phyloP scores from a whole-genome alignment of 1,284 basidiomycete species.

The Xerocomus minutiporus region DNA sequence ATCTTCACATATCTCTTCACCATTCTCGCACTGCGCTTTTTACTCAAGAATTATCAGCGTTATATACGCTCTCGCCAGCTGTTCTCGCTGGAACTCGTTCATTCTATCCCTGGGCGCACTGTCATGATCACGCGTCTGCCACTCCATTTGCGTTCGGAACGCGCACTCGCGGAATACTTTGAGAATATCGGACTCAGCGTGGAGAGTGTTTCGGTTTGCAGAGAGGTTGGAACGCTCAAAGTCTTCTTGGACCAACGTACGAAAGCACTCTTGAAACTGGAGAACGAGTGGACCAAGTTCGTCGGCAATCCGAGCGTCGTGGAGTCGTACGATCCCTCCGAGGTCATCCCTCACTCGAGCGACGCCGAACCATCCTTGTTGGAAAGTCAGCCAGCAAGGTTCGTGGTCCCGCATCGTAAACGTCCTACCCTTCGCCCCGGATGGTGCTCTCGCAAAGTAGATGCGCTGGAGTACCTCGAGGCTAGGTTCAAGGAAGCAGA shows the following conservation, averaged over 20 bases:
- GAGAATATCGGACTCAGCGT: conserved; percentile 78
- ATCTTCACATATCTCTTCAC: conserved; percentile 94
- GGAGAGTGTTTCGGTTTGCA: conserved; percentile 85
- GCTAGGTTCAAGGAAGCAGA: conserved; percentile 73
- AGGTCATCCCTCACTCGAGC: conserved; percentile 38
- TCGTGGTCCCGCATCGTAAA: conserved; percentile 70
- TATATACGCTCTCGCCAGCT: conserved; percentile 92
- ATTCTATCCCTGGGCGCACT: conserved; percentile 90
- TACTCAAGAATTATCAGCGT: conserved; percentile 84
- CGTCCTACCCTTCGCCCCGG: conserved; percentile 66
- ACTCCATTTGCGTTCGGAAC: conserved; percentile 76
- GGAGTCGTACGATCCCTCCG: conserved; percentile 67
- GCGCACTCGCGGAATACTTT: conserved; percentile 88
- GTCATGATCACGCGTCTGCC: conserved; percentile 87
- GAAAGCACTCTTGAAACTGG: conserved; percentile 70
- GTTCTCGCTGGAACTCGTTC: conserved; percentile 89
- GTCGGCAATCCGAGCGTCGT: conserved; percentile 88
- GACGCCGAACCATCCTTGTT: conserved; percentile 48
- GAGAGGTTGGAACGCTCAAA: conserved; percentile 77
- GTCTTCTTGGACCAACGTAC: conserved; percentile 74
- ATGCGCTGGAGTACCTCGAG: conserved; percentile 84
- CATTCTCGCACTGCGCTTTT: conserved; percentile 75
- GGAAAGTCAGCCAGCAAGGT: conserved; percentile 45
- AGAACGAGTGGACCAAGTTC: conserved; percentile 83
- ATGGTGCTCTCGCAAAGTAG: conserved; percentile 70